These are phyloP conservation scores for Epichloe festucae DNA, from an alignment of 2,329 filamentous ascomycete genomes.

Conservation along the genomic window DNA sequence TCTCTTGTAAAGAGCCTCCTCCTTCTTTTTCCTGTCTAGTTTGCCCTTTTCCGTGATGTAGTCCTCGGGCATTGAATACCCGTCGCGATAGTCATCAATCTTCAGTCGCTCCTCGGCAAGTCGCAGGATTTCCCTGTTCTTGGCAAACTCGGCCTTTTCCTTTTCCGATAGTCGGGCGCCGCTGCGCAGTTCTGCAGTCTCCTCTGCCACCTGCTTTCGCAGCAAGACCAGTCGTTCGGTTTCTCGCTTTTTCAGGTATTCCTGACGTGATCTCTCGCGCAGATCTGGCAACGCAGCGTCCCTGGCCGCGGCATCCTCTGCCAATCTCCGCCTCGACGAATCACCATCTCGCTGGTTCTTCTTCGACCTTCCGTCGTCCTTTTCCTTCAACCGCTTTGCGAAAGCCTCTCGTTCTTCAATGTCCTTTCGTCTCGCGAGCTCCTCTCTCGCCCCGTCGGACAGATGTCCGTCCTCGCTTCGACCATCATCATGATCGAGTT, in stretches of 20 bases:
- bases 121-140: conserved; percentile 70
- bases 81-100: conserved; percentile 86
- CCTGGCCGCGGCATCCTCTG: conserved; percentile 48
- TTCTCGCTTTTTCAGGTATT: conserved; percentile 89
- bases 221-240: conserved; percentile 74
- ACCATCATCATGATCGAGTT: conserved; percentile 44
- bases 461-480: conserved; percentile 28
- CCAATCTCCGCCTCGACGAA: conserved; percentile 38
- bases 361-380: conserved; percentile 58
- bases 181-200: conserved; percentile 66
- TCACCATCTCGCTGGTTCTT: conserved; percentile 48
- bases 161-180: conserved; percentile 61
- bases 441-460: conserved; percentile 46
- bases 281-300: conserved; percentile 67
- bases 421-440: conserved; percentile 50
- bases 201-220: conserved; percentile 79
- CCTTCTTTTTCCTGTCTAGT: conserved; percentile 74
- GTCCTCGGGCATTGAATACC: conserved; percentile 86
- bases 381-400: conserved; percentile 58
- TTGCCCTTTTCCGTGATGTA: conserved; percentile 92
- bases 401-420: conserved; percentile 68
- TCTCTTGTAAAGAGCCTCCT: conserved; percentile 79
- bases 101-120: conserved; percentile 72
- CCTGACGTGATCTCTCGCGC: conserved; percentile 72
- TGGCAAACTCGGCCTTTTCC: conserved; percentile 79